A percentile compares a stretch with the other conserved stretches of the same genome.
phyloP scores from a whole-genome alignment of 768 basidiomycete genomes.

The Piloderma croceum region DNA sequence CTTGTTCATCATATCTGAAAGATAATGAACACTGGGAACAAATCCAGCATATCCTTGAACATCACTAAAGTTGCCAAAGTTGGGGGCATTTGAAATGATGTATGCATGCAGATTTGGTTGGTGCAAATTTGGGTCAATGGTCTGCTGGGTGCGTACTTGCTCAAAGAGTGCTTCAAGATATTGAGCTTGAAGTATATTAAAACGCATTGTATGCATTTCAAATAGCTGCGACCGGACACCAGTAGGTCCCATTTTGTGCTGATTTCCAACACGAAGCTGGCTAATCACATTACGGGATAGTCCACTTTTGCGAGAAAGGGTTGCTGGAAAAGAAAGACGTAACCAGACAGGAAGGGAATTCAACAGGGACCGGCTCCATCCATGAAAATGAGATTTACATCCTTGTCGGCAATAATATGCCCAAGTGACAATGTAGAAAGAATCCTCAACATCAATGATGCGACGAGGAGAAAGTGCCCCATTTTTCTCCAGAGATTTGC shows the following conservation, averaged over 20 bases:
- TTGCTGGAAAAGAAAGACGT: conserved; percentile 14
- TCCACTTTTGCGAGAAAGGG: conserved; percentile 12
- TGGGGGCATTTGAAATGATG: conserved; percentile 1
- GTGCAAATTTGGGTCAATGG: not conserved
- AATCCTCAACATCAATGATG: conserved; percentile 13
- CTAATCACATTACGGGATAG: conserved; percentile 12
- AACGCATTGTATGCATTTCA: conserved; percentile 17
- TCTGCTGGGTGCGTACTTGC: not conserved
- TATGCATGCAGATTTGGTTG: conserved; percentile 5
- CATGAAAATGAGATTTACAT: conserved; percentile 13
- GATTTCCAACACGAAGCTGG: conserved; percentile 15
- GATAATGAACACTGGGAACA: conserved; percentile 17
- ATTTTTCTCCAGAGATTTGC: conserved; percentile 21
- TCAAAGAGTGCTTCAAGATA: conserved; percentile 18
- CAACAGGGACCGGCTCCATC: conserved; percentile 12
- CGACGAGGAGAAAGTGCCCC: conserved; percentile 14
- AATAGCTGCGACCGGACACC: conserved; percentile 16
- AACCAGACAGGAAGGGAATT: conserved; percentile 15
- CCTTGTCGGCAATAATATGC: conserved; percentile 19
- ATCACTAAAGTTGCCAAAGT: conserved; percentile 16
- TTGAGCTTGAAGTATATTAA: conserved; percentile 13
- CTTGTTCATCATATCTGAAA: conserved; percentile 18
- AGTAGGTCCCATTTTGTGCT: conserved; percentile 22
- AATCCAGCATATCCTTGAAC: conserved; percentile 15
- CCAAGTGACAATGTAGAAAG: conserved; percentile 22